A percentile compares a stretch with the other conserved stretches of the same genome.
These are phyloP conservation scores for Kalaharituber pfeilii DNA, from an alignment of 2,329 filamentous ascomycete species.

Conservation along the genomic window DNA sequence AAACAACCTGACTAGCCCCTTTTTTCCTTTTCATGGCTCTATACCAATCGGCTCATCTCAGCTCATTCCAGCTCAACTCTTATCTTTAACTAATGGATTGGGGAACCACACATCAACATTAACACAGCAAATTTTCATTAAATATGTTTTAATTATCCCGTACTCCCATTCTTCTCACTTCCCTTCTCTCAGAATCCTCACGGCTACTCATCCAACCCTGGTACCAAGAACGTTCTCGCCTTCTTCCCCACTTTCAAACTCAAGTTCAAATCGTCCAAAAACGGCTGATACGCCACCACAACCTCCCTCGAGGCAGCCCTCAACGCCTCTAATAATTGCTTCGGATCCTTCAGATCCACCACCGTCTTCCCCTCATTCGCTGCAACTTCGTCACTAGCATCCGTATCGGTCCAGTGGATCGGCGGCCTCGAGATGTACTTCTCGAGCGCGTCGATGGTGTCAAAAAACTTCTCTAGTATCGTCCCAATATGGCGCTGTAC, in stretches of 20 bases:
- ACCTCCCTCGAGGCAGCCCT: conserved; percentile 12
- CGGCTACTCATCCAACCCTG: background rate
- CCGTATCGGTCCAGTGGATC: conserved; percentile 21
- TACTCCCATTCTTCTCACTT: background rate
- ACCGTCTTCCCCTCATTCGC: conserved; percentile 2
- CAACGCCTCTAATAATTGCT: conserved; percentile 8
- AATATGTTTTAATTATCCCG: background rate
- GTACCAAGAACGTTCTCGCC: background rate
- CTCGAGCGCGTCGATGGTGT: conserved; percentile 16
- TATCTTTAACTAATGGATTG: background rate
- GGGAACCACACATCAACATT: background rate
- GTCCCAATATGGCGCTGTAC: conserved; percentile 18
- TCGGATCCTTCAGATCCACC: conserved; percentile 10
- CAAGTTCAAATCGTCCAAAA: conserved; percentile 10
- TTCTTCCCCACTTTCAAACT: background rate
- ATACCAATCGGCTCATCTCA: too few relatives aligned
- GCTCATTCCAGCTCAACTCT: background rate
- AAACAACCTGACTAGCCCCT: background rate
- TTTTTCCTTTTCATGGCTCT: too few relatives aligned
- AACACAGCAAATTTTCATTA: background rate
- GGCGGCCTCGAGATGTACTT: conserved; percentile 19
- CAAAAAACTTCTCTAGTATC: conserved; percentile 18
- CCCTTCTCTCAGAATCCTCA: background rate
- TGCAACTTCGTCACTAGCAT: conserved; percentile 6
- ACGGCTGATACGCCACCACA: conserved; percentile 11